Percentiles rank a stretch among this genome's conserved stretches.
Evolutionary conservation across 768 basidiomycete genomes (phyloP).

Genomic region (Suillus cothurnatus): DNA sequence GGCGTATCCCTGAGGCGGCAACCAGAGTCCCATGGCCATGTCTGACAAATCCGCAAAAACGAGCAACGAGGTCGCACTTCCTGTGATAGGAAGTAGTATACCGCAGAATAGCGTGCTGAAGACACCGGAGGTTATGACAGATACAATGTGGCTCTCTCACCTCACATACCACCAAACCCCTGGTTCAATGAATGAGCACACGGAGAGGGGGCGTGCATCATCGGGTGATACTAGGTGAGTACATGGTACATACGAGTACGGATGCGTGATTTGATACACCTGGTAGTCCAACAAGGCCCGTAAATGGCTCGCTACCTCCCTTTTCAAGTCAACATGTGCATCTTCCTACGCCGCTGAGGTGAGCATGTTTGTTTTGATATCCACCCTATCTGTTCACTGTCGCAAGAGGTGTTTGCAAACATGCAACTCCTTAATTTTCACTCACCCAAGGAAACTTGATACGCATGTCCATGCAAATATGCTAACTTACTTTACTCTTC

Average conservation of each 20-base stretch:
- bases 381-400: background rate
- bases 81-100: background rate
- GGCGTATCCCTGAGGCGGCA: background rate
- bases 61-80: background rate
- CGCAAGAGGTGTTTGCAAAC: background rate
- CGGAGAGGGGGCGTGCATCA: background rate
- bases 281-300: slow-evolving; percentile 7
- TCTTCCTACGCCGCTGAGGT: slow-evolving; percentile 36
- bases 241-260: background rate
- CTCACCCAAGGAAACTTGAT: background rate
- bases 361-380: slow-evolving; percentile 7
- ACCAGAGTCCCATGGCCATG: background rate
- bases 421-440: background rate
- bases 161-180: background rate
- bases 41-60: background rate
- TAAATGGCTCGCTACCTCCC: slow-evolving; percentile 3
- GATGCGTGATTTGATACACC: background rate
- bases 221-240: background rate
- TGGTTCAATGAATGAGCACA: background rate
- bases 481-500: slow-evolving; percentile 17
- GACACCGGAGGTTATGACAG: background rate
- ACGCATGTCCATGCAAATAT: background rate
- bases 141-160: background rate
- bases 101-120: background rate
- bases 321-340: slow-evolving; percentile 22